phyloP scores from a whole-genome alignment of 441 rosid genomes.

The Dalechampia spathulata region DNA sequence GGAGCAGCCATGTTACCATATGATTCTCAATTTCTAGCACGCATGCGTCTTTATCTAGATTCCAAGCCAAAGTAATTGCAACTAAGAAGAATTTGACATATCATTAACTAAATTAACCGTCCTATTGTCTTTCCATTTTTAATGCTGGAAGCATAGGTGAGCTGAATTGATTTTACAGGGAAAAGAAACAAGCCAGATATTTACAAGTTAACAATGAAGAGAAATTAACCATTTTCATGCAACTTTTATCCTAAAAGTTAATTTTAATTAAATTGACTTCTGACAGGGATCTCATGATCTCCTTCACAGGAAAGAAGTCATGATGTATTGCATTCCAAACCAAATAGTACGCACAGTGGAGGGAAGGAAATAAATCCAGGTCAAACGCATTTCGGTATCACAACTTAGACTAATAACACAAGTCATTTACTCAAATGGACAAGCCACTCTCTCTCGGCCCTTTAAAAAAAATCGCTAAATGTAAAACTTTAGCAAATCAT shows the following conservation, averaged over 20 bases:
- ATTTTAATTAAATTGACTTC: neutral
- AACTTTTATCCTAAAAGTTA: neutral
- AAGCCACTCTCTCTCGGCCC: neutral
- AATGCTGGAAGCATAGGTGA: no score
- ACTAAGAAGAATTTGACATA: neutral
- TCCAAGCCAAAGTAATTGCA: conserved; percentile 3
- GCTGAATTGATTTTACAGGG: neutral
- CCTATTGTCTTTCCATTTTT: neutral
- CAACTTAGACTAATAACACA: neutral
- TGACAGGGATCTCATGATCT: no score
- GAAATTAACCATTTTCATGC: no score
- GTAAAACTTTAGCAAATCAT: neutral
- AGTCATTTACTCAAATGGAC: neutral
- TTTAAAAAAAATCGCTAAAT: neutral
- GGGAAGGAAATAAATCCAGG: neutral
- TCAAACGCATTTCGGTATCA: neutral
- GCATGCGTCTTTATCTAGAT: conserved; percentile 16
- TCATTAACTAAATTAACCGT: neutral
- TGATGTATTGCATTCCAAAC: neutral
- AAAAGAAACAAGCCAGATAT: neutral
- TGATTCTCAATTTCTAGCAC: conserved; percentile 18
- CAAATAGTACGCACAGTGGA: neutral
- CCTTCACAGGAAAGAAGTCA: neutral
- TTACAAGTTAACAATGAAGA: neutral
- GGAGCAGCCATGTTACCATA: conserved; percentile 57